phyloP scores from a whole-genome alignment of 768 basidiomycete species.

The Tulasnella sp. region DNA sequence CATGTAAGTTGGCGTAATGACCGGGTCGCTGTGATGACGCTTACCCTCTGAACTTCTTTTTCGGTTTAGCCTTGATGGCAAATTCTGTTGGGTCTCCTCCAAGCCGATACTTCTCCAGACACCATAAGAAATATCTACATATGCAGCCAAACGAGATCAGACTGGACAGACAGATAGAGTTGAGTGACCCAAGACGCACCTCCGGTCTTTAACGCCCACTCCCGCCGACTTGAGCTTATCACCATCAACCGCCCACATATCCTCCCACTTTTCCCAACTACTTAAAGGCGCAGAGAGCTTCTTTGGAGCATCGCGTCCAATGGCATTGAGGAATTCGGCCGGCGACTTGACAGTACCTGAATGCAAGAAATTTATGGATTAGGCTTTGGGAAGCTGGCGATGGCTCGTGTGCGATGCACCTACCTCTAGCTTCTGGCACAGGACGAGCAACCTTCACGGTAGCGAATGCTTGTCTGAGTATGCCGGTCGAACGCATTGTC shows the following conservation, averaged over 20 bases:
- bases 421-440: slow-evolving; percentile 4
- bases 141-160: neutral
- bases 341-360: slow-evolving; percentile 46
- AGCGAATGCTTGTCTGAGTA: neutral
- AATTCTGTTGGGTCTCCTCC: slow-evolving; percentile 46
- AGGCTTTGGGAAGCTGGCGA: neutral
- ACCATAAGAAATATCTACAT: slow-evolving; percentile 70
- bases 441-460: neutral
- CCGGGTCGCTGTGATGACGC: slow-evolving; percentile 23
- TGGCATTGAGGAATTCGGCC: slow-evolving; percentile 55
- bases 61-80: slow-evolving; percentile 53
- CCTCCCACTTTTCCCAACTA: slow-evolving; percentile 47
- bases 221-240: slow-evolving; percentile 52
- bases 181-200: slow-evolving; percentile 33
- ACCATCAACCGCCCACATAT: slow-evolving; percentile 54
- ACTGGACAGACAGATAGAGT: neutral
- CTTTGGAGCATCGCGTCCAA: slow-evolving; percentile 55
- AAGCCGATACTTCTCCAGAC: slow-evolving; percentile 65
- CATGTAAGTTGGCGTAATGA: neutral
- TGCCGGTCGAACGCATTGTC: neutral
- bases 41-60: slow-evolving; percentile 72
- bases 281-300: slow-evolving; percentile 38
- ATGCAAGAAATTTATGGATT: slow-evolving; percentile 5
- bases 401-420: neutral
- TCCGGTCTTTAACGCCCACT: slow-evolving; percentile 54